Base-by-base conservation (phyloP, 805 yeast genomes). In the Helenozyma baotianmanensis region DNA sequence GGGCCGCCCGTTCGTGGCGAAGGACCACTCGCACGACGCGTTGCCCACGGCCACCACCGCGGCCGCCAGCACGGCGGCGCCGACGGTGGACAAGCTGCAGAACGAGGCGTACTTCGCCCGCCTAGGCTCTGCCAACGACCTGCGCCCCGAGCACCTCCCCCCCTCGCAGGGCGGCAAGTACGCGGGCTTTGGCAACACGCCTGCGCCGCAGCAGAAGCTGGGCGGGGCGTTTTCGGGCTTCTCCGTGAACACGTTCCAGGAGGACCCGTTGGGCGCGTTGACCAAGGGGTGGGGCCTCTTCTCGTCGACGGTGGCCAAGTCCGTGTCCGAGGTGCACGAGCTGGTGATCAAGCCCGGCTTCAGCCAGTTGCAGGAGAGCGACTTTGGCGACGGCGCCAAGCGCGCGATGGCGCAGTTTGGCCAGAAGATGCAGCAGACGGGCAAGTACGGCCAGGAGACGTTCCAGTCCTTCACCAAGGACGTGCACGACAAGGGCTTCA, bases 371-470 rank as follows among this genome's bases (percentile, higher is more conserved):
- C 69, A 64, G 40, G 87, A 80, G 40, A 77, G 84, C 41, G 97
- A 92, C 38, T 58, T 85, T 27, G 78, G 94, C 15, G 67, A 62
- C 35, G 95, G 87, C 52, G 92, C 97, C 4, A 78, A 74, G 42
- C 76, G 87, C 47, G 97, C 97, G n/a, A 85, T 95, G 74, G 81
- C 86, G 38, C 97, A 92, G 66, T 92, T 90, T 64, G 96, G 97
- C 29, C 95, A 85, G 54, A 87, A 80, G 53, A 83, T 90, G 64
- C 95, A 84, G 56, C 94, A 88, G 46, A 86, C 96, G 1, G 83
- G 94, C 21, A 73, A 68, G 39, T 78, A 76, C 45, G 85, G 95
- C 17, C 78, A 77, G 33, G 82, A 80, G 43, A 78, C 81, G n/a
- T 71, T 76, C 49, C 71, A 68, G 40, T 64, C 67, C 12, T 77